Conservation (phyloP, 2,329 filamentous ascomycete genomes). For the Venturia aucupariae region DNA sequence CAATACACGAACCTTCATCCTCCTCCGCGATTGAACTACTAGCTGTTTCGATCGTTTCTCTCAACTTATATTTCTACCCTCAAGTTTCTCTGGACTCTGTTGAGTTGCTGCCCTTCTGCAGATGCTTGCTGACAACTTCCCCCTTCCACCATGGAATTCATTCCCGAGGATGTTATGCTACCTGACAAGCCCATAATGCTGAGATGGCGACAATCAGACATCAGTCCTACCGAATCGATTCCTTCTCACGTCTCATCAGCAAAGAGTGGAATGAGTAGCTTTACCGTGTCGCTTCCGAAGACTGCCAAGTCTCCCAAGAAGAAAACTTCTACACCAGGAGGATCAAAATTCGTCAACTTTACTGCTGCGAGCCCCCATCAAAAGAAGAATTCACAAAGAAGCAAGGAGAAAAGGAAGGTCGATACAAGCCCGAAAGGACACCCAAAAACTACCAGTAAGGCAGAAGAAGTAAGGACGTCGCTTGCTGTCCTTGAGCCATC, state of each 20-base stretch:
- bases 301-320: background rate
- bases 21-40: background rate
- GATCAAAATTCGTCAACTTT: background rate
- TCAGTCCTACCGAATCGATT: background rate
- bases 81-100: background rate
- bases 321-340: background rate
- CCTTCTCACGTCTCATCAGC: background rate
- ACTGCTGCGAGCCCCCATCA: background rate
- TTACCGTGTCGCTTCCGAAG: background rate
- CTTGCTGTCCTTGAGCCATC: background rate
- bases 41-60: background rate
- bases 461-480: background rate
- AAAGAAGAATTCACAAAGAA: background rate
- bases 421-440: background rate
- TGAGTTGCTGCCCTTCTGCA: background rate
- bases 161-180: slow-evolving; percentile 3
- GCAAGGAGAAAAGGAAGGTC: background rate
- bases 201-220: background rate
- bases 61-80: background rate
- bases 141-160: background rate
- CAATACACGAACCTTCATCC: background rate
- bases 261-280: background rate
- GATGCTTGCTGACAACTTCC: background rate
- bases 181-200: slow-evolving; percentile 6
- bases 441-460: too few relatives aligned